Conservation (phyloP, 1,139 yeast genomes). For the Nadsonia commutata region DNA sequence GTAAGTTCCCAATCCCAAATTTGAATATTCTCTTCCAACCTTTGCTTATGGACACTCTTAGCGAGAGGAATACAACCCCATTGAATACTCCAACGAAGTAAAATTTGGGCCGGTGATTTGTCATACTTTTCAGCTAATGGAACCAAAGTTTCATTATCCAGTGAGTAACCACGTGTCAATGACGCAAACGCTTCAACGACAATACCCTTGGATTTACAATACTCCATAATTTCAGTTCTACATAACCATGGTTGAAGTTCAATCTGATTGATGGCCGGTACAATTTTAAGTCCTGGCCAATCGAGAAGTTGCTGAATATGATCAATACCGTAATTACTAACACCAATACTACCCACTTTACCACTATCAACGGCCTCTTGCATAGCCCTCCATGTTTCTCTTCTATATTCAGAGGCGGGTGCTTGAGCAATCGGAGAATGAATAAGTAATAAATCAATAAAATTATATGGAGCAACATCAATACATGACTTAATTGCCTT, state of each 20-base stretch:
- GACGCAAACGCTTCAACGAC: constrained; percentile 61
- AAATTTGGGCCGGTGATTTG: constrained; percentile 29
- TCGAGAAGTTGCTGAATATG: constrained; percentile 27
- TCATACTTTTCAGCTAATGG: constrained; percentile 26
- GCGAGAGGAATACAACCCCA: constrained; percentile 49
- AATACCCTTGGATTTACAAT: constrained; percentile 36
- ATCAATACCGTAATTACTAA: constrained; percentile 29
- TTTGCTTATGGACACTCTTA: constrained; percentile 40
- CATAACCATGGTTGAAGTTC: constrained; percentile 50
- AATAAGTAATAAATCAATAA: constrained; percentile 31
- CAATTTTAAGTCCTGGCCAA: constrained; percentile 25
- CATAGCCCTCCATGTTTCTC: constrained; percentile 31
- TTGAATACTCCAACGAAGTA: constrained; percentile 30
- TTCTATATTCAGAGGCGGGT: constrained; percentile 16
- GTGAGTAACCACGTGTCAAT: constrained; percentile 43
- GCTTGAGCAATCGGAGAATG: constrained; percentile 24
- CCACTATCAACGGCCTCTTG: constrained; percentile 28
- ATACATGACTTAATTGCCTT: constrained; percentile 37
- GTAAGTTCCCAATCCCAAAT: constrained; percentile 37
- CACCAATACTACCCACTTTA: constrained; percentile 27
- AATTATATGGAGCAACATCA: constrained; percentile 32
- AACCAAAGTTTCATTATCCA: constrained; percentile 36
- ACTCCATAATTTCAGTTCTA: constrained; percentile 38
- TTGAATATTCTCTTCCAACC: constrained; percentile 34
- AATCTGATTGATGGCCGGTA: constrained; percentile 37